Conservation (phyloP, 768 basidiomycete species). For the Gautieria morchelliformis region DNA sequence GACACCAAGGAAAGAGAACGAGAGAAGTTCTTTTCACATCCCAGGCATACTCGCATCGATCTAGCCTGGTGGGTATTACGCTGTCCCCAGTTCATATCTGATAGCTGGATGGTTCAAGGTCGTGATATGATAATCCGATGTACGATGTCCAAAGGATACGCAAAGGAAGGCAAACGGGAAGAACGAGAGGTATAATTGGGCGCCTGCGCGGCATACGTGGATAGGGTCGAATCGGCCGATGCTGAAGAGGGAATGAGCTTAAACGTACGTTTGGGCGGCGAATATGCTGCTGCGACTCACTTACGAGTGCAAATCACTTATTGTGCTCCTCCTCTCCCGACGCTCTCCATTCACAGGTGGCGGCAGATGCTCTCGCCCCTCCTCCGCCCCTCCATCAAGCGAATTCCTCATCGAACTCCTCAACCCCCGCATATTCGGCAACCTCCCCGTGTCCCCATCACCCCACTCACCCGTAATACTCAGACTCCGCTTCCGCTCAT, state of each 20-base stretch:
- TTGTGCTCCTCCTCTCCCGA: slow-evolving; percentile 5
- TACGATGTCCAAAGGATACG: background rate
- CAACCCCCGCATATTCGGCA: background rate
- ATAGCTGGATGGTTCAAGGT: background rate
- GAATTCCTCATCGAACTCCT: slow-evolving; percentile 1
- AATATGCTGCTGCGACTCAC: background rate
- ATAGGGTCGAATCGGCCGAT: background rate
- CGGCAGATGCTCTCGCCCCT: background rate
- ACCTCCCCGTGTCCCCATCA: background rate
- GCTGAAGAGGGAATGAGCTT: background rate
- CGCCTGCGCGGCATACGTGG: background rate
- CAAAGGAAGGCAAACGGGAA: background rate
- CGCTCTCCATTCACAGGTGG: background rate
- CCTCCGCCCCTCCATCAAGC: background rate
- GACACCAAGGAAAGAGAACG: background rate
- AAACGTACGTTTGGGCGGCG: background rate
- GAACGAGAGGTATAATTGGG: background rate
- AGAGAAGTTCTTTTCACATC: background rate
- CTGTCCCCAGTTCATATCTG: too few relatives aligned
- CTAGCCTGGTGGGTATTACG: background rate
- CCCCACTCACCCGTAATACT: background rate
- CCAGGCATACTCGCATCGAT: background rate
- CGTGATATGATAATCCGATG: background rate
- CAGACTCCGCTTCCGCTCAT: slow-evolving; percentile 5
- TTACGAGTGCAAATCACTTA: slow-evolving; percentile 1